Evolutionary conservation across 139 green algal genomes (phyloP), one percentile per base, ranked within the genome.

Genomic region (Nannochloris sp.): DNA sequence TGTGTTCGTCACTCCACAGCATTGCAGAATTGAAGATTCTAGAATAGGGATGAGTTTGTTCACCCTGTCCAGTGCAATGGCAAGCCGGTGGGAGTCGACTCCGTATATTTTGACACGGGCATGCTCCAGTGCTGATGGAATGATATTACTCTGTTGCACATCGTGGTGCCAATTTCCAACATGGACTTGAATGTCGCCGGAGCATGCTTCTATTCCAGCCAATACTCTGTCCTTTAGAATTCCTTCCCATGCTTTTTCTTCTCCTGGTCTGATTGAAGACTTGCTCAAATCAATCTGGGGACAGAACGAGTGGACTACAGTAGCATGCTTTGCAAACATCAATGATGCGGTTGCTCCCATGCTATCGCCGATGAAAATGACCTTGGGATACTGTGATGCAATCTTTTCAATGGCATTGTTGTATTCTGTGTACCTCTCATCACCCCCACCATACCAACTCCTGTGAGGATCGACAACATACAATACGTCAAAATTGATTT

Each of bases 331-430:
- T 6, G 75, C 67, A 72, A 94, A 95, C 37, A 96, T 61, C 59
- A 97, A 78, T 17, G 82, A 70, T 1, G 74, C 91, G 2, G 81
- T 87, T 14, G 86, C 91, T 2, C 91, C 91, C 91, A 97, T 97
- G 37, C 69, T 87, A 78, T 97, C 91, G 0, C 91, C 91, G 68
- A 95, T 80, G 37, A 97, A 26, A 30, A 95, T 81, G 2, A 95
- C 87, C 2, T 73, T 65, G 26, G 63, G 43, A 71, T 96, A 96
- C 2, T 48, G 60, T 17, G 33, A 46, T 9, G 69, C 72, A 20
- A 75, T 73, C n/a, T 49, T 28, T 36, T 16, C 9, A 66, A 91
- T 61, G 0, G 66, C 62, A 3, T 51, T 37, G 9, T 36, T 37
- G 51, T 82, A 89, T n/a, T 75, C 26, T 17, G 80, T 74, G 2